These are phyloP conservation scores for Cerrena zonata DNA, from an alignment of 1,284 basidiomycete species.

Conservation along the genomic window DNA sequence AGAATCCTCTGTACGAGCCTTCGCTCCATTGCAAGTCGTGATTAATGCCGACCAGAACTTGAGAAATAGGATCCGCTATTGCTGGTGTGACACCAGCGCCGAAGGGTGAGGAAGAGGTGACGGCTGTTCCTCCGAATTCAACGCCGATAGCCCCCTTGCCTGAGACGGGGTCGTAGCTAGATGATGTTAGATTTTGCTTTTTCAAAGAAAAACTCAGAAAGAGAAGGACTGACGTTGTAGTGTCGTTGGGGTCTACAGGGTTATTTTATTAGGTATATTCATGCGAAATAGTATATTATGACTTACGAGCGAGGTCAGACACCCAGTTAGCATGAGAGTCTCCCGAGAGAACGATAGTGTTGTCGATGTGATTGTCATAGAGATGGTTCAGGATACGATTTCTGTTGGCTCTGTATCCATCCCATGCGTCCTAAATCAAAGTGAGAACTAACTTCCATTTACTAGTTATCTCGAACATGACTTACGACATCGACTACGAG, in stretches of 20 bases:
- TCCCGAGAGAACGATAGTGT: conserved; percentile 55
- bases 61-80: conserved; percentile 38
- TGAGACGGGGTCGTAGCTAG: conserved; percentile 47
- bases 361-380: conserved; percentile 47
- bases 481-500: conserved; percentile 20
- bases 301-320: conserved; percentile 49
- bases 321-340: conserved; percentile 67
- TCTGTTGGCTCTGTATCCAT: conserved; percentile 57
- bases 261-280: too few relatives aligned
- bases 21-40: conserved; percentile 61
- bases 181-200: too few relatives aligned
- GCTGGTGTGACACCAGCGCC: conserved; percentile 39
- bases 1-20: conserved; percentile 59
- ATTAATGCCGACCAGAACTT: conserved; percentile 40
- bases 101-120: conserved; percentile 50
- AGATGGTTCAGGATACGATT: conserved; percentile 53
- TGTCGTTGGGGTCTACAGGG: conserved; percentile 47
- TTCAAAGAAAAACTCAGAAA: not conserved
- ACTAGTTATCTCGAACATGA: not conserved
- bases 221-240: conserved; percentile 33
- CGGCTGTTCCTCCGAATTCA: conserved; percentile 64
- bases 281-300: too few relatives aligned
- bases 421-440: conserved; percentile 51
- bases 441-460: not conserved
- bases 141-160: conserved; percentile 56